Evolutionary conservation across 345 rosid species (phyloP).

Genomic region (Salix dunnii): DNA sequence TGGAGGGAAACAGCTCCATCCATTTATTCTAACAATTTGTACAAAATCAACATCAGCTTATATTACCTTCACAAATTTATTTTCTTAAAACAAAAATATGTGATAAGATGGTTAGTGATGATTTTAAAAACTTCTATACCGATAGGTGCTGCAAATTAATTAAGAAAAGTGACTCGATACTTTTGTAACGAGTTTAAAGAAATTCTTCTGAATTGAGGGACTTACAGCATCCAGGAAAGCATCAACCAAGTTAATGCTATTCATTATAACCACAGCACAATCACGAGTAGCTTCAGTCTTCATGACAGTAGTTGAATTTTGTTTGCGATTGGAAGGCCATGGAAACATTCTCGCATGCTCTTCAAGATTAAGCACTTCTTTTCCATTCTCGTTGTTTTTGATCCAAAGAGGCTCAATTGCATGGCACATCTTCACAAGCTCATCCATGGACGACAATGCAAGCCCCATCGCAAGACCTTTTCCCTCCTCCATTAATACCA

Average conservation of each 20-base stretch:
- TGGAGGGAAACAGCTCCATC: conserved; percentile 87
- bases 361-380: conserved; percentile 51
- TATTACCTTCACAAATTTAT: not conserved
- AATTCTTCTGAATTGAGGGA: not conserved
- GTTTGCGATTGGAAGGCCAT: conserved; percentile 51
- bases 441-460: conserved; percentile 61
- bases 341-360: conserved; percentile 67
- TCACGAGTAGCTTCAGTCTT: conserved; percentile 73
- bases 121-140: not conserved
- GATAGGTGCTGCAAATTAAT: not conserved
- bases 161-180: not conserved
- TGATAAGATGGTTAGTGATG: not conserved
- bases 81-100: not conserved
- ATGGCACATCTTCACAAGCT: conserved; percentile 66
- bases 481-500: conserved; percentile 61
- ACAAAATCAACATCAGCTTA: not conserved
- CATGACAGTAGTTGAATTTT: conserved; percentile 32
- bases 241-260: conserved; percentile 72
- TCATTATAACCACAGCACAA: conserved; percentile 78
- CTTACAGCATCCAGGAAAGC: conserved; percentile 82
- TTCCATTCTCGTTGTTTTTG: conserved; percentile 30
- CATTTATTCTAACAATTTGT: conserved; percentile 56
- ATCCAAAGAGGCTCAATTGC: conserved; percentile 69
- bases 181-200: not conserved
- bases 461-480: conserved; percentile 63